Conservation (phyloP, 2,329 filamentous ascomycete genomes). For the Didymella sp. region DNA sequence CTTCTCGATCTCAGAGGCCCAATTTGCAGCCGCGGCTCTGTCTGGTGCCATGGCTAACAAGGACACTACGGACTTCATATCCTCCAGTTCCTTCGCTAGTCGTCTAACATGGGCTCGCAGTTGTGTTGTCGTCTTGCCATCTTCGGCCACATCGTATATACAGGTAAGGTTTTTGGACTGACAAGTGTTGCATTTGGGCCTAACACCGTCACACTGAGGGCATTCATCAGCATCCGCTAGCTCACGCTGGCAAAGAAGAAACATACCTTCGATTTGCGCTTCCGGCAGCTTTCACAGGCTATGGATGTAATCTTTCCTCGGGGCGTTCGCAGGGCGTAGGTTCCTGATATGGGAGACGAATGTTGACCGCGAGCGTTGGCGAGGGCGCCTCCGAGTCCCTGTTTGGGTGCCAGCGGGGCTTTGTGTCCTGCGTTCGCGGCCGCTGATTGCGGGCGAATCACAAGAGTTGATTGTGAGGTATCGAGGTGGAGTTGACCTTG, state of each 20-base stretch:
- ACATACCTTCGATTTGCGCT: slow-evolving; percentile 49
- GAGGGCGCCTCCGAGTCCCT: slow-evolving; percentile 43
- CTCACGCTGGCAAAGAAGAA: not conserved
- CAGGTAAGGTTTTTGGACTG: slow-evolving; percentile 48
- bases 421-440: slow-evolving; percentile 38
- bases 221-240: slow-evolving; percentile 19
- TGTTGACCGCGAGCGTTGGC: slow-evolving; percentile 42
- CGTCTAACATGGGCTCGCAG: slow-evolving; percentile 48
- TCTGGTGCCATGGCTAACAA: slow-evolving; percentile 46
- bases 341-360: slow-evolving; percentile 47
- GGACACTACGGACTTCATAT: slow-evolving; percentile 49
- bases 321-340: slow-evolving; percentile 47
- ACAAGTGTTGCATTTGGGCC: slow-evolving; percentile 51
- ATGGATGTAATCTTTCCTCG: slow-evolving; percentile 51
- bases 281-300: slow-evolving; percentile 50
- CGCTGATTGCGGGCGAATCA: slow-evolving; percentile 40
- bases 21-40: slow-evolving; percentile 43
- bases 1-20: slow-evolving; percentile 48
- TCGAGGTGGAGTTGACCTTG: slow-evolving; percentile 42
- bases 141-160: slow-evolving; percentile 50
- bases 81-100: slow-evolving; percentile 49
- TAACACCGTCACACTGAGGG: slow-evolving; percentile 46
- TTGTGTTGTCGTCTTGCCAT: slow-evolving; percentile 50
- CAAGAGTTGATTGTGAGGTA: slow-evolving; percentile 36
- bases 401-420: slow-evolving; percentile 48